Base-by-base conservation (phyloP, 768 basidiomycete species). In the Panaeolus cyanescens region DNA sequence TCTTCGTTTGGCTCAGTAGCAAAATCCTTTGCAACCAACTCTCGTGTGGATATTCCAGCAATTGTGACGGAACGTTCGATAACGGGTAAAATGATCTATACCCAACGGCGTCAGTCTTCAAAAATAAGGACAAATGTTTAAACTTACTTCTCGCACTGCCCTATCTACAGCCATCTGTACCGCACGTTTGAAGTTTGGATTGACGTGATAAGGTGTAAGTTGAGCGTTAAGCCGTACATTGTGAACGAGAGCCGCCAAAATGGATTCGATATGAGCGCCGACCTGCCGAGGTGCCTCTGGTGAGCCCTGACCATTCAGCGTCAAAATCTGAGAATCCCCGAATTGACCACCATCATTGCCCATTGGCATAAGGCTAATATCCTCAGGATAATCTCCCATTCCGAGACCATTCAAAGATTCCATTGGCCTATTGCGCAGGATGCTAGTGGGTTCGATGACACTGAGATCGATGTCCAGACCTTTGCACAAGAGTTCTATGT, bases 61-160 rank as follows among this genome's bases (percentile, higher is more conserved):
- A 99, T 99, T 0, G 97, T 99, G 22, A 98, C 97, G 20, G 96
- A 98, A 56, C 97, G 87, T 68, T 99, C 97, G 22, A 99, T 96
- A 56, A 99, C 96, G 5, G 97, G 97, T 17, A 96, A 80, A 66
- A 99, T 96, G 61, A 99, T 98, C 89, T 95, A 64, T 1, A 32
- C 54, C 36, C 37, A 33, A 30, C 59, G 33, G 50, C n/a, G 42
- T 62, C 62, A 36, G 50, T 25, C 30, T 60, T 50, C 5, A 5
- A 56, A 50, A 22, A 13, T n/a, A 34, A 13, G 58, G 45, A 57
- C 3, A 31, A 61, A 55, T 15, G 32, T 62, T 77, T 5, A 50
- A 12, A n/a, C 22, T 71, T 68, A 94, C 93, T 81, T 99, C 97
- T 63, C 97, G 89, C 59, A 99, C 92, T 10, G 97, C 92, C 30